Base-by-base conservation (phyloP, 148 eudicot species). In the Arbutus unedo region DNA sequence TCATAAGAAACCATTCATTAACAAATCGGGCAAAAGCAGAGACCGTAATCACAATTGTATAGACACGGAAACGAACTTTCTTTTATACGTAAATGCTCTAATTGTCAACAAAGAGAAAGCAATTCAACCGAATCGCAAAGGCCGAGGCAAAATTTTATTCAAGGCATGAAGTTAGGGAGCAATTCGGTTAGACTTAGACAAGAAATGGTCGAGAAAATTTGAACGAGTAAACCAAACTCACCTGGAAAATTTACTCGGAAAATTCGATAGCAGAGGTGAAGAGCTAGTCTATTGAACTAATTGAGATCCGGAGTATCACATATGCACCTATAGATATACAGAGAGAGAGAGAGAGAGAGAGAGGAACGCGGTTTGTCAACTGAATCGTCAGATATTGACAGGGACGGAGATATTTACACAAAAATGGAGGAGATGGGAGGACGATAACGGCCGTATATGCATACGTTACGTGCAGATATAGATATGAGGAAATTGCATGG, bases 341-440 rank as follows among this genome's bases (percentile, higher is more conserved):
- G 54, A 80, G 47, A 47, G 57, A 75, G 59, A 74, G 60, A 76
- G 19, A 41, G 44, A 51, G 15, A 7, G 82, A 80, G 82, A 67
- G 10, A 3, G 3, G 48, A 49, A 67, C 74, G 57, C 75, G 82
- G 38, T 21, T 31, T 3, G 18, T 47, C 48, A 25, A 8, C 60
- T 16, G 59, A 64, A 67, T 49, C 60, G 82, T 80, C 75, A 47
- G 82, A 8, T 2, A 11, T 64, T 64, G 57, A 79, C 45, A 5
- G 7, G 43, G 10, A 57, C 3, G 23, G 56, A 48, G 56, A 74
- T 49, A 47, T 47, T 15, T 49, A 23, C 10, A 76, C 9, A 38
- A 4, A 15, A 21, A 44, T 6, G 71, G 71, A 23, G 70, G 53
- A 43, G 38, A 44, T 45, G 54, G 45, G 54, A 23, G 56, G 81